Percentiles rank a stretch among this genome's conserved stretches.
Conservation (phyloP, 805 yeast species). For the Cyberlindnera suaveolens region DNA sequence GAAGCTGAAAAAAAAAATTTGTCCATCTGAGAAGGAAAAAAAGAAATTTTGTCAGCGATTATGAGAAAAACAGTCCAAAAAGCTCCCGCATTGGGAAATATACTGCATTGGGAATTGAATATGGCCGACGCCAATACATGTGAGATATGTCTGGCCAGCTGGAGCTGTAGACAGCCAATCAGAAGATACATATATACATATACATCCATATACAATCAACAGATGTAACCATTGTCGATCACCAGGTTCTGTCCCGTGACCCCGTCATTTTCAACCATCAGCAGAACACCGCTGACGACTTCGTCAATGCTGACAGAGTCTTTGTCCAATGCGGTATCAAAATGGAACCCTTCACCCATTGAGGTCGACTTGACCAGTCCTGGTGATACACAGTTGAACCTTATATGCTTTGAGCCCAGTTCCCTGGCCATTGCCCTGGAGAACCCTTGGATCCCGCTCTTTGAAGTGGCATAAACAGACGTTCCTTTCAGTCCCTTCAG, state of each 20-base stretch:
- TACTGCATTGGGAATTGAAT: no score
- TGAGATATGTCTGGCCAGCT: background rate
- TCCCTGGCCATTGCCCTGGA: constrained; percentile 56
- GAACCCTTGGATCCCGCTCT: constrained; percentile 64
- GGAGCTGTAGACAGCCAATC: background rate
- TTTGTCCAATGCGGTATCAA: constrained; percentile 14
- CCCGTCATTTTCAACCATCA: constrained; percentile 16
- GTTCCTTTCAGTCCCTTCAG: constrained; percentile 47
- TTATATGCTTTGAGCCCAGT: constrained; percentile 41
- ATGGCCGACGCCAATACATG: background rate
- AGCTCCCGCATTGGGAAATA: no score
- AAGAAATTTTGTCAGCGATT: constrained; percentile 2
- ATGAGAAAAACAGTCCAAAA: background rate
- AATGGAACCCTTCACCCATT: constrained; percentile 33
- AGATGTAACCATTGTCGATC: constrained; percentile 25
- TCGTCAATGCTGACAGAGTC: constrained; percentile 17
- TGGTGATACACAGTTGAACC: constrained; percentile 64
- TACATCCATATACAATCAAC: constrained; percentile 3
- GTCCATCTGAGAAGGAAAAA: constrained; percentile 2
- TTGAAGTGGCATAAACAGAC: constrained; percentile 60
- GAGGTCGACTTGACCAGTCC: constrained; percentile 63
- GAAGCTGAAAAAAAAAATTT: constrained; percentile 1
- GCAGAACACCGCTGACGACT: constrained; percentile 20
- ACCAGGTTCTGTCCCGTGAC: constrained; percentile 28
- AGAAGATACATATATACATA: background rate